Base-by-base conservation (phyloP, 176 grass and related monocot genomes). In the Oryza australiensis region DNA sequence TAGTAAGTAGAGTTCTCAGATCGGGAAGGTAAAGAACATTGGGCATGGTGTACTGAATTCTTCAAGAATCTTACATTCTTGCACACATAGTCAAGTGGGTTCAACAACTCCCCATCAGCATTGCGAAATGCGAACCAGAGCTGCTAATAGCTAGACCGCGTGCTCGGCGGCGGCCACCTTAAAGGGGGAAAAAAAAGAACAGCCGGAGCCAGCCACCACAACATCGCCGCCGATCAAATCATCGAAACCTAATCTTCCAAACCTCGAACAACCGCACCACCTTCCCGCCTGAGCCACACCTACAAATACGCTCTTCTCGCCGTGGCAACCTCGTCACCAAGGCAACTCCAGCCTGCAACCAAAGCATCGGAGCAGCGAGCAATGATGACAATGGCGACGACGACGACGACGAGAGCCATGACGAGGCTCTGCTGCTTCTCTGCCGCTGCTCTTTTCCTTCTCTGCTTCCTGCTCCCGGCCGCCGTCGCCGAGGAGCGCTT, bases 221-320 rank as follows among this genome's bases (percentile, higher is more conserved):
- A 26, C 59, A 22, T 64, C 77, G 62, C 74, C 11, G 22, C 32
- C 20, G 22, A 84, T 60, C 51, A 55, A 55, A 22, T 55, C 51
- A 83, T 85, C 60, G 81, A 62, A 91, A 89, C 91, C 86, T 96
- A 93, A 90, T 93, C 88, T 90, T 95, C 80, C 90, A 84, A 90
- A 93, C 86, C 51, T 46, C 88, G 80, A 88, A 86, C 93, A 82
- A 96, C 88, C 75, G 23, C 87, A 72, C 63, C 64, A n/a, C 29
- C 41, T 30, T 30, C 70, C 26, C 26, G 6, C 9, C 60, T 16
- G 46, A 49, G 46, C 46, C 46, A 49, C 46, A 14, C 5, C 76
- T 87, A 86, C 68, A 86, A 63, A 83, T 82, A 74, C 48, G 0
- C 9, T 20, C 37, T 1, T 55, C 51, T 70, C 27, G 65, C 33